These are phyloP conservation scores for Beauveria sp. DNA, from an alignment of 2,329 filamentous ascomycete genomes.

Conservation along the genomic window DNA sequence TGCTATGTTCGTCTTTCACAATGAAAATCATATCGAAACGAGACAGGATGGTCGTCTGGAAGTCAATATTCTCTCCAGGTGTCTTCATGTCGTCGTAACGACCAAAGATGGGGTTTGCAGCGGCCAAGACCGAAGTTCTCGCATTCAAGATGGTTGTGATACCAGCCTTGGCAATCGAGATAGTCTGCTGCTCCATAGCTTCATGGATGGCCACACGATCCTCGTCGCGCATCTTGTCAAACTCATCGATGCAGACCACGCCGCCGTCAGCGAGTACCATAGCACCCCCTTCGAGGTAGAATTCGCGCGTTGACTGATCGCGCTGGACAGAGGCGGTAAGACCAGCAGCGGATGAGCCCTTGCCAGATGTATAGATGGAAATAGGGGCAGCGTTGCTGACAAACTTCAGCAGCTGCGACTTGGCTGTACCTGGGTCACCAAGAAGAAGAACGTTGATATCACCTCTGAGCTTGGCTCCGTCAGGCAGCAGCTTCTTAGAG, in stretches of 20 bases:
- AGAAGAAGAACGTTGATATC: conserved; percentile 97
- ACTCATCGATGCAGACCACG: conserved; percentile 97
- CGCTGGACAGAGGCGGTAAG: conserved; percentile 93
- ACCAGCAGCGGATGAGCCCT: conserved; percentile 95
- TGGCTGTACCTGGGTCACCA: conserved; percentile 95
- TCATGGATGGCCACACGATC: conserved; percentile 97
- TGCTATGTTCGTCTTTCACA: conserved; percentile 88
- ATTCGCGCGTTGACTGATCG: conserved; percentile 85
- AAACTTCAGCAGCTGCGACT: conserved; percentile 95
- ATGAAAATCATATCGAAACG: conserved; percentile 99
- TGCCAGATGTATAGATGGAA: conserved; percentile 96
- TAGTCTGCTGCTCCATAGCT: conserved; percentile 99
- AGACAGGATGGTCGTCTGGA: conserved; percentile 95
- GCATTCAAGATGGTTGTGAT: conserved; percentile 98
- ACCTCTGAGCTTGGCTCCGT: conserved; percentile 94
- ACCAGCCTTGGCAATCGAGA: conserved; percentile 96
- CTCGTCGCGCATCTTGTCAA: conserved; percentile 99
- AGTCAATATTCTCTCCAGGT: conserved; percentile 97
- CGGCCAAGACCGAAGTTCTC: conserved; percentile 86
- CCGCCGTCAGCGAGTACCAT: conserved; percentile 97
- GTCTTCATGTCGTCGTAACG: conserved; percentile 97
- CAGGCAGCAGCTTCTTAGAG: conserved; percentile 94
- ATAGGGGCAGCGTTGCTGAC: conserved; percentile 95
- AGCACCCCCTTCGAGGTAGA: conserved; percentile 94
- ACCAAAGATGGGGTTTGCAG: conserved; percentile 95